These are phyloP conservation scores for Pleurostoma richardsiae DNA, from an alignment of 2,329 filamentous ascomycete species.

Conservation along the genomic window DNA sequence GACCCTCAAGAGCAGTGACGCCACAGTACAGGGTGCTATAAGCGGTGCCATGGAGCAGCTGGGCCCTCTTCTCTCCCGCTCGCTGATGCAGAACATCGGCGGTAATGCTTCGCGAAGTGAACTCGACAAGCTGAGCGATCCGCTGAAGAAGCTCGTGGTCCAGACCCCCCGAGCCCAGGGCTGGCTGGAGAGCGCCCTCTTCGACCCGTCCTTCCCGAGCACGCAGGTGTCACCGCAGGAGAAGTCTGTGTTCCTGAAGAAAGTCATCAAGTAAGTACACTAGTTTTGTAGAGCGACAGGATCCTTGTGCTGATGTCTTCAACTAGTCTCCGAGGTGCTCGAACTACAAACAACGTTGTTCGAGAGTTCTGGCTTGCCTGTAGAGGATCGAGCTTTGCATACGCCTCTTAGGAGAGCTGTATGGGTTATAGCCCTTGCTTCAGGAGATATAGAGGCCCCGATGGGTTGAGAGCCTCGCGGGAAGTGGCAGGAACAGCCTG, in stretches of 20 bases:
- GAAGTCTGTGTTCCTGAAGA: constrained; percentile 61
- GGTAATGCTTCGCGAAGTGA: constrained; percentile 67
- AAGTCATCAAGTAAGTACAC: constrained; percentile 53
- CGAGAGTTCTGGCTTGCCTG: constrained; percentile 70
- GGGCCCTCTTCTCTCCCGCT: constrained; percentile 54
- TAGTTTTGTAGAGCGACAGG: constrained; percentile 1
- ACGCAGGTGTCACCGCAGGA: constrained; percentile 53
- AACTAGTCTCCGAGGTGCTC: constrained; percentile 55
- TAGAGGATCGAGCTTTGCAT: constrained; percentile 56
- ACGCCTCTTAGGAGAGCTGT: constrained; percentile 42
- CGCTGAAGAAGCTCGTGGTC: constrained; percentile 62
- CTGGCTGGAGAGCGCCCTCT: constrained; percentile 60
- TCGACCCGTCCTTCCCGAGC: constrained; percentile 51
- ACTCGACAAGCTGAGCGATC: constrained; percentile 65
- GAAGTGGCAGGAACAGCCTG: neutral
- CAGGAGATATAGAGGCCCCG: neutral
- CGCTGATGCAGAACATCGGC: constrained; percentile 60
- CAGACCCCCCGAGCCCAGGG: constrained; percentile 48
- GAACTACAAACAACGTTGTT: constrained; percentile 61
- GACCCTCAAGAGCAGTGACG: constrained; percentile 35
- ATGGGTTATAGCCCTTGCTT: neutral
- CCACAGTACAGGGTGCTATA: constrained; percentile 35
- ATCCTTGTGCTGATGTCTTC: neutral
- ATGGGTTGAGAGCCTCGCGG: no score
- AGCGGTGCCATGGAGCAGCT: constrained; percentile 50